Evolutionary conservation across 2,329 filamentous ascomycete species (phyloP).

Genomic region (Neurospora sp.): DNA sequence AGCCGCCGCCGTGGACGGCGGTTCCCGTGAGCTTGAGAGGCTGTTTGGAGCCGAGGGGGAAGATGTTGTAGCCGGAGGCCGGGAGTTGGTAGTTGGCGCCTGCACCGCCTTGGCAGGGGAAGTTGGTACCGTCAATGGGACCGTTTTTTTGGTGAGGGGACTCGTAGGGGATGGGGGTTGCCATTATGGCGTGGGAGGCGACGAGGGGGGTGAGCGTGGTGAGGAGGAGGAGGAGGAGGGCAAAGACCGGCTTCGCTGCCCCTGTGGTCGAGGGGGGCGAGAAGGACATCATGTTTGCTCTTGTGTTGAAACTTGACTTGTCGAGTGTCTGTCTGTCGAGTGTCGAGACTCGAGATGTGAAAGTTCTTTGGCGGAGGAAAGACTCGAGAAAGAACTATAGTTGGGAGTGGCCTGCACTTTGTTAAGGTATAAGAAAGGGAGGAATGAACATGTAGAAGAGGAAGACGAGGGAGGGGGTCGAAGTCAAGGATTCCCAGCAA

Average conservation of each 20-base stretch:
- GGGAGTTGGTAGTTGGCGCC: background rate
- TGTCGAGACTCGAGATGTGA: background rate
- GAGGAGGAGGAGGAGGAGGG: background rate
- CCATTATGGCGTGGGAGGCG: conserved; percentile 18
- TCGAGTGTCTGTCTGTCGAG: background rate
- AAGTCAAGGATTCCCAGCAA: background rate
- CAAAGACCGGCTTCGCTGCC: background rate
- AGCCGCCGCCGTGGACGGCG: conserved; percentile 52
- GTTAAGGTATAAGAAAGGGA: background rate
- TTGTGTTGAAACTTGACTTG: background rate
- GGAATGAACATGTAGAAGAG: background rate
- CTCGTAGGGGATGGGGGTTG: conserved; percentile 14
- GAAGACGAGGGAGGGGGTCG: background rate
- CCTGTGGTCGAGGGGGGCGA: background rate
- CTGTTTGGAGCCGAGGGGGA: conserved; percentile 5
- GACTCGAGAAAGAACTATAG: background rate
- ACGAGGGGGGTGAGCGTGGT: conserved; percentile 4
- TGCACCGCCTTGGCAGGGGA: conserved; percentile 15
- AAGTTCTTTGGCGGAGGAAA: background rate
- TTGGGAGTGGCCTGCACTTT: background rate
- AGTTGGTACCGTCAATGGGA: conserved; percentile 11
- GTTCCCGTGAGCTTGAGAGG: conserved; percentile 12
- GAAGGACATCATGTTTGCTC: background rate
- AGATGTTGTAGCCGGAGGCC: background rate
- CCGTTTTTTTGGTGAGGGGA: conserved; percentile 5